These are phyloP conservation scores for Ascoidea tarda DNA, from an alignment of 805 yeast genomes.

Conservation along the genomic window DNA sequence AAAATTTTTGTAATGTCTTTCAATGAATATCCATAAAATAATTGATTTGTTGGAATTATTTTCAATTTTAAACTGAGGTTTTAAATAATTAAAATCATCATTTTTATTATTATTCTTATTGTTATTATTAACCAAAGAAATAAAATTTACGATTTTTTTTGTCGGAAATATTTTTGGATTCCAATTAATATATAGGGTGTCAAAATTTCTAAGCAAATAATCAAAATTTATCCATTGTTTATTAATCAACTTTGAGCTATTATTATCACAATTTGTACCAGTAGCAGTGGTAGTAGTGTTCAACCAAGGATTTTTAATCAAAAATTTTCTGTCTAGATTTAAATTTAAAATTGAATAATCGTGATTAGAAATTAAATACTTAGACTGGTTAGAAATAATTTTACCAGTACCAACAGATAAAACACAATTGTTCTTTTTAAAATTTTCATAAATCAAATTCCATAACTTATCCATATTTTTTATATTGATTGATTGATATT, in stretches of 20 bases:
- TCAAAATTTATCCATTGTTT: constrained; percentile 14
- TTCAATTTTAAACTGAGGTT: not conserved
- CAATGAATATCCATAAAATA: constrained; percentile 13
- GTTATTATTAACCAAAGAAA: too few relatives aligned
- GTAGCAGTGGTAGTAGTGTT: too few relatives aligned
- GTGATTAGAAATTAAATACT: constrained; percentile 39
- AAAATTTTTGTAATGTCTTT: constrained; percentile 2
- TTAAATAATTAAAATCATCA: not conserved
- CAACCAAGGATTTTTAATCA: constrained; percentile 34
- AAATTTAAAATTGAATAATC: constrained; percentile 53
- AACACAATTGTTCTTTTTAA: constrained; percentile 23
- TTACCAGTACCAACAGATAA: constrained; percentile 61
- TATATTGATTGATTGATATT: constrained; percentile 16
- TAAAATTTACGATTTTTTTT: too few relatives aligned
- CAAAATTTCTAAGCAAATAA: constrained; percentile 25
- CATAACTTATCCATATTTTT: constrained; percentile 17
- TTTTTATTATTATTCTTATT: not conserved
- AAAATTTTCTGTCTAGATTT: constrained; percentile 11
- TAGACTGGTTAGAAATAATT: constrained; percentile 21
- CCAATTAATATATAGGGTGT: constrained; percentile 56
- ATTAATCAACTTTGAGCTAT: not conserved
- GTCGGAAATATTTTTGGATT: constrained; percentile 22
- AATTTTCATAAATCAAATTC: constrained; percentile 18
- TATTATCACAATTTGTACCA: constrained; percentile 1
- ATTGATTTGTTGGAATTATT: constrained; percentile 19